Base-by-base conservation (phyloP, 2,329 filamentous ascomycete species). In the Acrodontium crateriforme region DNA sequence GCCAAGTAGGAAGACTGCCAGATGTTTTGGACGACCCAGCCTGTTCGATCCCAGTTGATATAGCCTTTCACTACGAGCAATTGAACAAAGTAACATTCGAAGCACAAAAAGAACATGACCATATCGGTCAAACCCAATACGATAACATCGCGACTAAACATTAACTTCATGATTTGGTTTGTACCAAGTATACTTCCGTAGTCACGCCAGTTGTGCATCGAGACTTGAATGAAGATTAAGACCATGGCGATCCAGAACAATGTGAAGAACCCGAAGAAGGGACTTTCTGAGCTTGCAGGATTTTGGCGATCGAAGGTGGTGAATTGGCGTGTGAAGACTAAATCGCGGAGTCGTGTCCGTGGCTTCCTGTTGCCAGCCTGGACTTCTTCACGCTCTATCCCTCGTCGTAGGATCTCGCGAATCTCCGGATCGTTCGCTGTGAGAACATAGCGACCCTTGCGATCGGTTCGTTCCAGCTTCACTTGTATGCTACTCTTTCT, bases 221-320 rank as follows among this genome's bases (percentile, higher is more conserved):
- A 74, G 25, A 80, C 71, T 46, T 73, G 73, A 18, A 78, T 44
- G 32, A 83, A 67, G 40, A 78, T 65, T 23, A 84, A 49, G 5
- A 67, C 65, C 36, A 82, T 71, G 6, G 66, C 65, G 25, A 83
- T 65, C 78, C 80, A 85, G 50, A 83, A 83, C 1, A 87, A 59
- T 0, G 74, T 79, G 45, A 80, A 84, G 56, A 85, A 85, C 16
- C 80, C 80, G 47, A 78, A 71, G 42, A 84, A 85, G 0, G 74
- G 74, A 22, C 73, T 81, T 25, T 74, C 71, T 3, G 68, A 65
- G 2, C 70, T 68, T 1, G 58, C 57, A 4, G 66, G 62, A 44
- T 83, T 84, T 38, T 79, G 72, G 8, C 74, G 65, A 50, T 85
- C 79, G 49, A 85, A 84, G 0, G 74, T 66, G 0, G 73, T 63